Evolutionary conservation across 2,329 filamentous ascomycete genomes (phyloP), one percentile per base, ranked within the genome.

Genomic region (Phyllachora maydis): DNA sequence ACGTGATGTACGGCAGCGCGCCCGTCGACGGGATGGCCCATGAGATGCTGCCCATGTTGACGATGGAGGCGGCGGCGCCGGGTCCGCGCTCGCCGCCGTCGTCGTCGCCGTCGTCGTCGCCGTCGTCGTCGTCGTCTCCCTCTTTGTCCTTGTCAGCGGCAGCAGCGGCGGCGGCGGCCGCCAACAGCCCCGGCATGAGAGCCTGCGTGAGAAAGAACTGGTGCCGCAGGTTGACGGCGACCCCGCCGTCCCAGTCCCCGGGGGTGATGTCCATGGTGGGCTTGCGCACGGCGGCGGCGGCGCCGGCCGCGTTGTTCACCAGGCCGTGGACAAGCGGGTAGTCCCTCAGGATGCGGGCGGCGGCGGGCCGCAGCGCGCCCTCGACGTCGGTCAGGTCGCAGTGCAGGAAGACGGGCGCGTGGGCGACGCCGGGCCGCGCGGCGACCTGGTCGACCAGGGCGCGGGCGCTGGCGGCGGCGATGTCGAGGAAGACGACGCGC

Each of bases 221-320:
- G 19, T 59, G 55, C 0, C 52, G 39, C 15, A 57, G 38, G 26
- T 58, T 59, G 13, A 49, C 41, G 18, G 47, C 47, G 18, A 64
- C 32, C 30, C 52, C 50, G 5, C 30, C 22, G 8, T 57, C 50
- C 41, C 49, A 59, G 3, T 40, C 39, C 28, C 47, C 47, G 0
- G 45, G 32, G 3, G 53, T 56, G 6, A 57, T 43, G 0, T 42
- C 26, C 8, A 32, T 24, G 2, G 46, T 53, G 3, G 35, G 30
- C 9, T 39, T 37, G 14, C 42, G 35, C 6, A 39, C 28, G 8
- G 11, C 26, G 16, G 27, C 36, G 11, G 29, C 41, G 3, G 19
- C 12, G 6, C 19, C 20, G 6, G 20, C 20, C 8, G 47, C 46
- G 26, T 50, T 51, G 35, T 50, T 51, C 23, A 51, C 25, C 3